A percentile compares a stretch with the other conserved stretches of the same genome.
Evolutionary conservation across 1,139 yeast genomes (phyloP).

Genomic region (Pichia sp.): DNA sequence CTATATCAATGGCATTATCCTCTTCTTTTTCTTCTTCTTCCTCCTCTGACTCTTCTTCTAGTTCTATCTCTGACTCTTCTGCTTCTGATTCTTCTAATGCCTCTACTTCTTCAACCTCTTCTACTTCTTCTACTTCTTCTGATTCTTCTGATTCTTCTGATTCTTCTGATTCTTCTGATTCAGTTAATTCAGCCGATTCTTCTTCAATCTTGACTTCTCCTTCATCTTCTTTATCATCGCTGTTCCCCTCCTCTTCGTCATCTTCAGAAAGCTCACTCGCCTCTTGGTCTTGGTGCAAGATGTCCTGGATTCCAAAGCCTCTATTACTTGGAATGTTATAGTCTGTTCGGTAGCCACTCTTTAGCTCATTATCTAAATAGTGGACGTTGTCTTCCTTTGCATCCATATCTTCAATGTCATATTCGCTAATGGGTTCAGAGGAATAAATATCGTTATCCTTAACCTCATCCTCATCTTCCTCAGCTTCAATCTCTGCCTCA

Average conservation of each 20-base stretch:
- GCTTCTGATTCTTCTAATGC: no score
- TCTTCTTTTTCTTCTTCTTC: neutral
- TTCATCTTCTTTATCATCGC: conserved; percentile 3
- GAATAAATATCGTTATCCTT: neutral
- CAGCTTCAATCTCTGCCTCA: neutral
- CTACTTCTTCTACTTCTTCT: neutral
- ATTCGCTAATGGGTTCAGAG: neutral
- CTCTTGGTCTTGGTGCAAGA: neutral
- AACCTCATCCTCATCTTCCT: neutral
- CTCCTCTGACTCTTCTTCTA: conserved; percentile 1
- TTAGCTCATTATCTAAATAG: neutral
- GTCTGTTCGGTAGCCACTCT: neutral
- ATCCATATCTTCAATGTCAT: neutral
- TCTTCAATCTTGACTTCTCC: neutral
- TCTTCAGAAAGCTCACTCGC: neutral
- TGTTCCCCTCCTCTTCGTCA: conserved; percentile 10
- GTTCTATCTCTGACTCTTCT: no score
- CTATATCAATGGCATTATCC: neutral
- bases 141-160: neutral
- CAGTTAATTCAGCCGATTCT: neutral
- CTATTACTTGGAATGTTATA: neutral
- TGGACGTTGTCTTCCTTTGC: neutral
- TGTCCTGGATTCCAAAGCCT: neutral
- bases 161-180: neutral
- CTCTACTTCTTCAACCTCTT: neutral